These are phyloP conservation scores for Neonothopanus nambi DNA, from an alignment of 1,284 basidiomycete genomes.

Conservation along the genomic window DNA sequence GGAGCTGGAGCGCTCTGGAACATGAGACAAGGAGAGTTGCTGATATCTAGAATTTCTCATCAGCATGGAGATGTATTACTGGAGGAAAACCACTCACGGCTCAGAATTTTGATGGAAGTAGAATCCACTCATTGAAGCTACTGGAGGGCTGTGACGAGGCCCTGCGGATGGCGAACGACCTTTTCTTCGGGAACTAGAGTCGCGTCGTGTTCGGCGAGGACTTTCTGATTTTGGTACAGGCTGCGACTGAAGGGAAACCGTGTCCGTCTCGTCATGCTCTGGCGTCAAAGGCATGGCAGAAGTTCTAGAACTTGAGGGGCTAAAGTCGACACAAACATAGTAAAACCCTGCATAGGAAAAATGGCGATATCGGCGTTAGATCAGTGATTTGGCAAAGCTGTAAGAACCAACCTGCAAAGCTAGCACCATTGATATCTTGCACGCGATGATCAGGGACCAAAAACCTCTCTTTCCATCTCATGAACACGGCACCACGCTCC, in stretches of 20 bases:
- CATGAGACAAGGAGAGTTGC: slow-evolving; percentile 60
- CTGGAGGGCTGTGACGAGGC: slow-evolving; percentile 41
- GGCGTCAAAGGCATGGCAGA: slow-evolving; percentile 30
- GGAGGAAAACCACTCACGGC: slow-evolving; percentile 56
- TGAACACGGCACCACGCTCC: slow-evolving; percentile 80
- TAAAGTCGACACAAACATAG: slow-evolving; percentile 82
- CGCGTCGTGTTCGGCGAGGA: slow-evolving; percentile 40
- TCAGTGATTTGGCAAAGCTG: slow-evolving; percentile 19
- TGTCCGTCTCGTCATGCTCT: slow-evolving; percentile 30
- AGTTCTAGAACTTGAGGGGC: slow-evolving; percentile 45
- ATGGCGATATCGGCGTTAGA: not conserved
- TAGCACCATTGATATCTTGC: slow-evolving; percentile 92
- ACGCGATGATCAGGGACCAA: slow-evolving; percentile 93
- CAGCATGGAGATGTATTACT: slow-evolving; percentile 12
- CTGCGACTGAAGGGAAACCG: slow-evolving; percentile 22
- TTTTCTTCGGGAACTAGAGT: slow-evolving; percentile 43
- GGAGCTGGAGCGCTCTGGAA: slow-evolving; percentile 55
- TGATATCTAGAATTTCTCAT: slow-evolving; percentile 51
- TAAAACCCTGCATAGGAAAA: slow-evolving; percentile 68
- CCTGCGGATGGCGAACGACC: slow-evolving; percentile 40
- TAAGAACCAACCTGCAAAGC: slow-evolving; percentile 80
- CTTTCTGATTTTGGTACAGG: slow-evolving; percentile 37
- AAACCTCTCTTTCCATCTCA: slow-evolving; percentile 97
- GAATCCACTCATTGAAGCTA: slow-evolving; percentile 83
- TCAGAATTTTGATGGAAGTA: slow-evolving; percentile 93